Conservation (phyloP, 441 rosid species). For the Euphorbia celastroides region DNA sequence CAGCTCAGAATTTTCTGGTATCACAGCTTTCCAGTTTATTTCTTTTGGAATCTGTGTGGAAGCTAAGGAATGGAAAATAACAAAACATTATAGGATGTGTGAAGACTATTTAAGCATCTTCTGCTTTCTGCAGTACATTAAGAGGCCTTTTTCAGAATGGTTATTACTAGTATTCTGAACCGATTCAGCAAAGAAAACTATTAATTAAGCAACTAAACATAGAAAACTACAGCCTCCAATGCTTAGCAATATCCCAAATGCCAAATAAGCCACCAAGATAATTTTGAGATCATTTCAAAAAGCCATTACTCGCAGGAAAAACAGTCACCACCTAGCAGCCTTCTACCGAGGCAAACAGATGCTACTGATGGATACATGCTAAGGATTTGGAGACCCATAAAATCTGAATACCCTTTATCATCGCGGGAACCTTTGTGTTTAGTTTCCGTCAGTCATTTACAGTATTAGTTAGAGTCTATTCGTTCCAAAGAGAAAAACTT, state of each 20-base stretch:
- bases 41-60: conserved; percentile 83
- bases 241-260: neutral
- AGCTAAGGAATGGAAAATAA: conserved; percentile 33
- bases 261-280: neutral
- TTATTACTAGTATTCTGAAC: neutral
- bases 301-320: neutral
- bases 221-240: neutral
- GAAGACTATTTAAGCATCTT: conserved; percentile 7
- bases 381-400: neutral
- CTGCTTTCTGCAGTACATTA: neutral
- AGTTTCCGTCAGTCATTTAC: neutral
- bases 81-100: conserved; percentile 5
- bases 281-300: neutral
- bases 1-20: conserved; percentile 48
- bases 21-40: conserved; percentile 63
- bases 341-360: neutral
- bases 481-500: neutral
- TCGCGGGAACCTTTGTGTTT: neutral
- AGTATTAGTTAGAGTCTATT: neutral
- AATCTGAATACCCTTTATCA: neutral
- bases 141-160: neutral
- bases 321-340: neutral
- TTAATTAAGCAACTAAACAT: neutral
- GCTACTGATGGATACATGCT: neutral
- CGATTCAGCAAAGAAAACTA: neutral